Evolutionary conservation across 2,329 filamentous ascomycete species (phyloP).

Genomic region (Talaromyces sp.): DNA sequence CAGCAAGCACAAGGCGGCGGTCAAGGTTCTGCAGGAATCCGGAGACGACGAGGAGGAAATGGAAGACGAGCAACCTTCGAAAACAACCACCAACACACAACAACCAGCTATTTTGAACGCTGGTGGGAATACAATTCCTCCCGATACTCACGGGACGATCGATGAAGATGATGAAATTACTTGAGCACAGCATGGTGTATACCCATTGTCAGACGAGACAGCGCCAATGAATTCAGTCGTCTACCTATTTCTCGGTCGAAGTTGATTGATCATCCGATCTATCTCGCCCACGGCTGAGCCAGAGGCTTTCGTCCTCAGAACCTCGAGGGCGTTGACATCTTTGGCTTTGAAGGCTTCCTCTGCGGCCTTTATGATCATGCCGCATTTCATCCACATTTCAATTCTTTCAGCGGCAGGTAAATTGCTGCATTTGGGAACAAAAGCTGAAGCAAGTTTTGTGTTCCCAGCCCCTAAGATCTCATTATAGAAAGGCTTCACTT

Average conservation of each 20-base stretch:
- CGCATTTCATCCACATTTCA: constrained; percentile 95
- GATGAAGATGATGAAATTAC: constrained; percentile 41
- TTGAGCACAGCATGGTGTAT: constrained; percentile 22
- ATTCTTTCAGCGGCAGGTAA: constrained; percentile 65
- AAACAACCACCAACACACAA: background rate
- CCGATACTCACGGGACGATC: constrained; percentile 21
- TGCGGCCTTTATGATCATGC: constrained; percentile 78
- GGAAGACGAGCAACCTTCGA: constrained; percentile 30
- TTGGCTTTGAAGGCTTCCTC: constrained; percentile 84
- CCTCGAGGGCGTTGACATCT: constrained; percentile 68
- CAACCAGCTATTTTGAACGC: constrained; percentile 10
- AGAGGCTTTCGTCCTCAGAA: constrained; percentile 67
- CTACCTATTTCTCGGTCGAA: constrained; percentile 38
- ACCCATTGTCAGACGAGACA: background rate
- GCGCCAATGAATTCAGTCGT: background rate
- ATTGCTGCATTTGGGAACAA: constrained; percentile 79
- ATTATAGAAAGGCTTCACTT: constrained; percentile 78
- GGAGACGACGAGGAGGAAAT: constrained; percentile 46
- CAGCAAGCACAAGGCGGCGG: constrained; percentile 22
- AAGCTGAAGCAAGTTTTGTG: constrained; percentile 72
- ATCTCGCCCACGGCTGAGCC: constrained; percentile 69
- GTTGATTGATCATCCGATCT: constrained; percentile 64
- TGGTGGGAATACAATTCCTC: constrained; percentile 9
- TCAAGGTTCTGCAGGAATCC: constrained; percentile 38
- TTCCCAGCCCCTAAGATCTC: constrained; percentile 85